phyloP scores from a whole-genome alignment of 2,329 filamentous ascomycete genomes.

The Achaetomium macrosporum region DNA sequence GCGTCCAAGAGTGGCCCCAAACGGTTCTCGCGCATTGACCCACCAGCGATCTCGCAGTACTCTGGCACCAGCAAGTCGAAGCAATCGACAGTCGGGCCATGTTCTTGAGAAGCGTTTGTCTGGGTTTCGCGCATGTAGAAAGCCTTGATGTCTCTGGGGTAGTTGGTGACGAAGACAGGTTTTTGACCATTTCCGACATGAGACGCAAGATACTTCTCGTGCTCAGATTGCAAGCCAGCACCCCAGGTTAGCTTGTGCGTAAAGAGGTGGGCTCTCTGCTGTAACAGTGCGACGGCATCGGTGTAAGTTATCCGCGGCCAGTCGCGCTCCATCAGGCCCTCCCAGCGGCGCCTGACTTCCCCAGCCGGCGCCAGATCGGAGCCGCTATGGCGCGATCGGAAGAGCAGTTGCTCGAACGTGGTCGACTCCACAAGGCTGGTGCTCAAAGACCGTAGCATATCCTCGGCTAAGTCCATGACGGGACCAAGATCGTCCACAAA shows the following conservation, averaged over 20 bases:
- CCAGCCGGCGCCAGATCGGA: constrained; percentile 39
- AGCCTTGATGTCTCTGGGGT: constrained; percentile 81
- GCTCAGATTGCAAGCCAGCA: constrained; percentile 76
- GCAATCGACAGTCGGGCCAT: constrained; percentile 64
- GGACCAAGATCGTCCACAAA: constrained; percentile 65
- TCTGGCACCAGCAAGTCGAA: constrained; percentile 87
- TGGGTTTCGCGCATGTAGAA: constrained; percentile 60
- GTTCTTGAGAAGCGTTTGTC: neutral
- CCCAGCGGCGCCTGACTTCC: constrained; percentile 64
- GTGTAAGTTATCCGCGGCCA: constrained; percentile 86
- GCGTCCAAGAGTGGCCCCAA: constrained; percentile 59
- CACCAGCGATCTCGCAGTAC: constrained; percentile 79
- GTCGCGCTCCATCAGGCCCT: constrained; percentile 48
- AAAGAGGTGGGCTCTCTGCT: constrained; percentile 57
- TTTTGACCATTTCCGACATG: constrained; percentile 41
- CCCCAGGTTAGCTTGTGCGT: constrained; percentile 64
- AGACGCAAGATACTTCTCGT: constrained; percentile 81
- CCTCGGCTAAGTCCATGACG: constrained; percentile 76
- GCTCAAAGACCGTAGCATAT: constrained; percentile 58
- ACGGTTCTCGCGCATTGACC: constrained; percentile 82
- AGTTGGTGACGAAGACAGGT: constrained; percentile 89
- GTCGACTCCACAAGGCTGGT: constrained; percentile 36
- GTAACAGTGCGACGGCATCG: constrained; percentile 65
- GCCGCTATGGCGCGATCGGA: constrained; percentile 22
- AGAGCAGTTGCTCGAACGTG: constrained; percentile 41